Base-by-base conservation (phyloP, 148 eudicot genomes). In the Selenicereus undatus region DNA sequence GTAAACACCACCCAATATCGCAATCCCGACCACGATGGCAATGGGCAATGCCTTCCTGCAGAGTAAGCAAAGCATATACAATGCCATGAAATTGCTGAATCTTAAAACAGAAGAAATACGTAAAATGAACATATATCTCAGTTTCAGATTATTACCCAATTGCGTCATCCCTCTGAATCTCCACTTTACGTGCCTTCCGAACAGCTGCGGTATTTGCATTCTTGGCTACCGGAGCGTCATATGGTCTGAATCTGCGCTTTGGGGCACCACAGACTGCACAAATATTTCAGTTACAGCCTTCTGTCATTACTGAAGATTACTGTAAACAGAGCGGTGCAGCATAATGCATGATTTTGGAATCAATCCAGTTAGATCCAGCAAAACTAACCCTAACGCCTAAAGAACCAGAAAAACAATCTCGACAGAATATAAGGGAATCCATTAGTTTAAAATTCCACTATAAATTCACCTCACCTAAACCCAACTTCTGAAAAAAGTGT, bases 261-360 rank as follows among this genome's bases (percentile, higher is more conserved):
- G 99, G 99, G 64, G 99, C 99, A 13, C 91, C 98, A 86, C 99
- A 96, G 11, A 96, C 99, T 93, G 91, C 90, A 83, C 78, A 74
- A 65, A 60, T 11, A 4, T 80, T 39, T 71, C 77, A 43, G 26
- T 39, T 11, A 50, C 14, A 27, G 76, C 54, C 11, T 22, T 60
- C 8, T 21, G 65, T 22, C 3, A 0, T 60, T 45, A 4, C 50
- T 6, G 50, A 45, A 45, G 11, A 10, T 45, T 45, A 45, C 50
- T 45, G 50, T 32, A 32, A 32, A 32, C 2, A 32, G 32, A 32
- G 43, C 1, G 43, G 43, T 4, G 43, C 43, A 39, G 43, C 43
- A 39, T 39, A 1, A 39, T 39, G 43, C 8, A 39, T 39, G 7
- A 39, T 39, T 39, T 39, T 39, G 43, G 43, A 2, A 39, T 39